Percentiles rank a stretch among this genome's conserved stretches.
Evolutionary conservation across 1,139 yeast species (phyloP).

Genomic region (Suhomyces kunorum): DNA sequence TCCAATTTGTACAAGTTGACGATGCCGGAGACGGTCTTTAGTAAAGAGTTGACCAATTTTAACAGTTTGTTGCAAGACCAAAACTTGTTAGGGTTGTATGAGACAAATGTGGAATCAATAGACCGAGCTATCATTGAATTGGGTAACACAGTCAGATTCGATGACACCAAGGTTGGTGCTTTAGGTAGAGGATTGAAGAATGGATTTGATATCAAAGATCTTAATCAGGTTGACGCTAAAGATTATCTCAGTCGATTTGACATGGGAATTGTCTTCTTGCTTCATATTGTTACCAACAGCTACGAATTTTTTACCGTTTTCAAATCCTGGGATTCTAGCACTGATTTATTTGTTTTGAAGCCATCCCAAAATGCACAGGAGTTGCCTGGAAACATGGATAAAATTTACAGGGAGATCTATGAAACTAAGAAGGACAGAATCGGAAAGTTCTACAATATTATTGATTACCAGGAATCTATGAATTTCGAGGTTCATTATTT

Average conservation of each 20-base stretch:
- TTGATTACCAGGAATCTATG: constrained; percentile 54
- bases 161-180: constrained; percentile 70
- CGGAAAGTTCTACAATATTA: constrained; percentile 41
- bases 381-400: constrained; percentile 50
- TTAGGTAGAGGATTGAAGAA: constrained; percentile 84
- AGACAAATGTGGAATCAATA: constrained; percentile 63
- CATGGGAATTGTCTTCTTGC: constrained; percentile 65
- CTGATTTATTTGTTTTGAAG: constrained; percentile 58
- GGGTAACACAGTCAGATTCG: constrained; percentile 73
- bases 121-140: constrained; percentile 79
- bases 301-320: constrained; percentile 74
- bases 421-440: constrained; percentile 49
- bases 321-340: constrained; percentile 63
- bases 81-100: constrained; percentile 71
- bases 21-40: constrained; percentile 65
- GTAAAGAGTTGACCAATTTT: constrained; percentile 56
- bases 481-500: constrained; percentile 54
- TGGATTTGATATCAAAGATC: constrained; percentile 73
- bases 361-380: constrained; percentile 73
- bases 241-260: constrained; percentile 55
- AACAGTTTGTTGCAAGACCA: constrained; percentile 68
- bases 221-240: constrained; percentile 44
- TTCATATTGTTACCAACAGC: constrained; percentile 74
- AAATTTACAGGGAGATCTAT: constrained; percentile 56
- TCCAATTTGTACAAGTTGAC: constrained; percentile 59